Evolutionary conservation across 441 rosid genomes (phyloP), one percentile per base, ranked within the genome.

Genomic region (Aquilaria agallochum): DNA sequence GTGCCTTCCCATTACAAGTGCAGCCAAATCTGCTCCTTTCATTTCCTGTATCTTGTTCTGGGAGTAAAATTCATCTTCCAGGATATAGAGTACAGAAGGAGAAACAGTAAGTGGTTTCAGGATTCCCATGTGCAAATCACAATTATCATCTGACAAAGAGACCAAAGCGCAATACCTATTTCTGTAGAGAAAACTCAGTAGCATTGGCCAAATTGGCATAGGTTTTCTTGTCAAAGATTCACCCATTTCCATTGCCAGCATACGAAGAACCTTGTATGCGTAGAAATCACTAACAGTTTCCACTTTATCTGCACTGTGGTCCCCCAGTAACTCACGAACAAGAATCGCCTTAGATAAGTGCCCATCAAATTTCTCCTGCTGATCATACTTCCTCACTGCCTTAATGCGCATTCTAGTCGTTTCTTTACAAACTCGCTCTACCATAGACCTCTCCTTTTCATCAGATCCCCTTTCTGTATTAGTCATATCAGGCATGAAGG

Each of bases 81-180:
- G 58, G 60, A 87, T 66, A 33, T 66, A 82, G 61, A 94, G 61
- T 14, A 91, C 61, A 58, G 87, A 89, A 34, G 84, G 86, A 64
- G 86, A 85, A 60, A 80, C 60, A 10, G 92, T 89, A 64, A 85
- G 84, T 55, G 99, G 96, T 72, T 86, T 83, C 72, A 94, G 80
- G 67, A 91, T 74, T 69, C 95, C 99, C 5, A 68, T 50, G 59
- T 69, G 50, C 1, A 55, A 73, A 68, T 63, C 58, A 31, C 85
- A 83, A 58, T 80, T 71, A 32, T 74, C 72, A 65, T 70, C 63
- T 11, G 83, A 75, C 68, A 94, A 74, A 56, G 95, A 76, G 31
- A 82, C 80, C 47, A 81, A 68, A 72, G 92, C 87, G 72, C 84
- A 81, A 59, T 68, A 89, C 53, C 83, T 81, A 72, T 87, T 84